phyloP scores from a whole-genome alignment of 208 protist genomes.

The Balamuthia mandrillaris region DNA sequence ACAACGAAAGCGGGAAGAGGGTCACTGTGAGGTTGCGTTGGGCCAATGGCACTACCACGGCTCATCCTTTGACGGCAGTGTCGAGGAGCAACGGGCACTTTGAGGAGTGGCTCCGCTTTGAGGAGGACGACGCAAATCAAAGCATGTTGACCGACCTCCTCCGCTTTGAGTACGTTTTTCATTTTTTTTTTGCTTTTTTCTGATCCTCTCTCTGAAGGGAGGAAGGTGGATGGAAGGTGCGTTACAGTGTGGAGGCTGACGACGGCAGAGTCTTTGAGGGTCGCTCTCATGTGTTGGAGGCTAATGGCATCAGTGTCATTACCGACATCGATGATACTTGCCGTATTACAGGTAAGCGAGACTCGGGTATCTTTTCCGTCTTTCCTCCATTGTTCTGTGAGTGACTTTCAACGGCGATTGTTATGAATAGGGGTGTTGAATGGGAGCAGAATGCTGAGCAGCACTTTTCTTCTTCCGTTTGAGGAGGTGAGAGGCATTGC shows the following conservation, averaged over 20 bases:
- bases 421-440: background rate
- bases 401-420: background rate
- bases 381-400: background rate
- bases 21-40: background rate
- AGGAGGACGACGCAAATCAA: background rate
- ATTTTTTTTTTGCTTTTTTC: background rate
- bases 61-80: background rate
- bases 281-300: background rate
- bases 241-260: background rate
- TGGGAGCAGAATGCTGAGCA: background rate
- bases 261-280: background rate
- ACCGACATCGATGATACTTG: background rate
- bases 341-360: background rate
- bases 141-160: background rate
- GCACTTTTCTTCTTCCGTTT: background rate
- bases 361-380: background rate
- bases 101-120: background rate
- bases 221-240: background rate
- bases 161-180: background rate
- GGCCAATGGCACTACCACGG: background rate
- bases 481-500: background rate
- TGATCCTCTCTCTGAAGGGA: background rate
- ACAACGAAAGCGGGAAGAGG: background rate
- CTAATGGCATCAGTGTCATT: background rate
- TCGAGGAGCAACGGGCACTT: constrained; percentile 5